Base-by-base conservation (phyloP, 371 early-diverging fungal species). In the Mortierella sp. region DNA sequence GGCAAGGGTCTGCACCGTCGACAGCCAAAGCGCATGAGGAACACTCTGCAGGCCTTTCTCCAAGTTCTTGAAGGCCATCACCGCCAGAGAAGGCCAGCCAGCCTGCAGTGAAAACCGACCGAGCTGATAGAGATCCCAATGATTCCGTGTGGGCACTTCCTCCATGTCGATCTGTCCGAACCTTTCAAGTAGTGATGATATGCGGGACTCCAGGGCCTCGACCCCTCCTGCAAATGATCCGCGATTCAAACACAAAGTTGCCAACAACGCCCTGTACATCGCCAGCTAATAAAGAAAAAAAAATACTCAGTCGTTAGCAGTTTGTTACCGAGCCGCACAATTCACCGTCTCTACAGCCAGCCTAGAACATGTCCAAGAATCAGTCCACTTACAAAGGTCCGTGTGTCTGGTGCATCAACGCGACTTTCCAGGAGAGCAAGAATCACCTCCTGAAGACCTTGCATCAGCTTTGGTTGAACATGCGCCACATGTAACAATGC, bases 121-220 rank as follows among this genome's bases (percentile, higher is more conserved):
- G 4, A 83, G 22, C 26, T 75, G 79, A 61, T 83, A 83, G 2
- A 83, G 64, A 9, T 83, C 79, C 83, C 83, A 83, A 8, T 75
- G 83, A 52, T 74, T 71, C n/a, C 55, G 45, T 0, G 73, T 66
- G 26, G 64, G 70, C 7, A 52, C 63, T 37, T 76, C 81, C 22
- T 52, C 24, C 67, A 76, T 70, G 16, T 76, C 71, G 9, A 70
- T 29, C 9, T 45, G 63, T 4, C 77, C 77, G 26, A 80, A 80
- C 26, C 31, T 47, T 61, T 80, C 76, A 14, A 80, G 19, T 11
- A 75, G 66, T 4, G 43, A 19, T 26, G 67, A 52, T 2, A 80
- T 39, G 47, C 73, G 68, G 11, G 69, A 41, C n/a, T 75, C 80
- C 10, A 74, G 67, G 5, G 70, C 50, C 37, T 50, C 63, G 22